phyloP scores from a whole-genome alignment of 768 basidiomycete species.

The Asterophora parasitica region DNA sequence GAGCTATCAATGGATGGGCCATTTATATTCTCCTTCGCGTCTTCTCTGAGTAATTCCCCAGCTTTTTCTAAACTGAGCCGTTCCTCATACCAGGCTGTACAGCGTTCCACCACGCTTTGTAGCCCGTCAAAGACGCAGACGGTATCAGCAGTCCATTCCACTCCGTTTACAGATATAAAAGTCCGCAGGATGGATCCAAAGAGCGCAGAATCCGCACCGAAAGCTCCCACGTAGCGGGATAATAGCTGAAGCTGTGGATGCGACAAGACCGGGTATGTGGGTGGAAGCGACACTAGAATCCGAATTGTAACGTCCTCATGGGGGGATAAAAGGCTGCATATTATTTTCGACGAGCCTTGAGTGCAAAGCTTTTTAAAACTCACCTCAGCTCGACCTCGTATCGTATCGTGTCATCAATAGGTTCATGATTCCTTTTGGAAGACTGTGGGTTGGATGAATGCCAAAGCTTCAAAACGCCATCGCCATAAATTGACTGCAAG shows the following conservation, averaged over 20 bases:
- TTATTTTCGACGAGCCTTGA: constrained; percentile 19
- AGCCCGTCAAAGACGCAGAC: constrained; percentile 88
- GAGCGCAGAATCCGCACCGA: constrained; percentile 64
- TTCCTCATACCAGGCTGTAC: constrained; percentile 68
- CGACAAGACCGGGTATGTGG: constrained; percentile 57
- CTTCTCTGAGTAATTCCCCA: constrained; percentile 53
- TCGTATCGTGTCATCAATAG: constrained; percentile 40
- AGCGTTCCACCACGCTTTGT: constrained; percentile 66
- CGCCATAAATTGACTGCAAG: constrained; percentile 80
- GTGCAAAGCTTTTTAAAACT: constrained; percentile 22
- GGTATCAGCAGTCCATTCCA: constrained; percentile 70
- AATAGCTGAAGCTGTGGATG: constrained; percentile 83
- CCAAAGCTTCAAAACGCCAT: constrained; percentile 60
- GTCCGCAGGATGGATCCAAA: constrained; percentile 78
- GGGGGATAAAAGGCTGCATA: constrained; percentile 46
- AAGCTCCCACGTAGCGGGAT: constrained; percentile 79
- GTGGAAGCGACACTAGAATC: constrained; percentile 54
- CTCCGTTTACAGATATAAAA: constrained; percentile 70
- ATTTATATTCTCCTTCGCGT: constrained; percentile 30
- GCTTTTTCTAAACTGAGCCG: constrained; percentile 51
- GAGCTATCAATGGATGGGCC: constrained; percentile 4
- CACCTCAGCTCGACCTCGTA: constrained; percentile 66
- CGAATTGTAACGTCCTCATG: constrained; percentile 48
- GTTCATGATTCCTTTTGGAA: constrained; percentile 12
- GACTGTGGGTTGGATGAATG: constrained; percentile 26